Evolutionary conservation across 2,329 filamentous ascomycete genomes (phyloP).

Genomic region (Ambrosiella xylebori): DNA sequence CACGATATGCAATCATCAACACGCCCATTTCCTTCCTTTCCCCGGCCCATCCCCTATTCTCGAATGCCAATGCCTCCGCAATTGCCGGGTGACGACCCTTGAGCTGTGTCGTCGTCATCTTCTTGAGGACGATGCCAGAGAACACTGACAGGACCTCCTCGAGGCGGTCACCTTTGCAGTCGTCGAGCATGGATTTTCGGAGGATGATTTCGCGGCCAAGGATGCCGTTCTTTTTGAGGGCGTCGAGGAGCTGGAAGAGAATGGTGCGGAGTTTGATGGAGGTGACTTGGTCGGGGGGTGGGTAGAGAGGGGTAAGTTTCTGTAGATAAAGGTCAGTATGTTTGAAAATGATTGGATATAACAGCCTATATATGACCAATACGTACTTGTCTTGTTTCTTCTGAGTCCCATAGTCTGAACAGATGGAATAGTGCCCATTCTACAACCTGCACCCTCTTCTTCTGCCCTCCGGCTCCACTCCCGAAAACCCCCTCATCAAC

Average conservation of each 20-base stretch:
- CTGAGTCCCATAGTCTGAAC: slow-evolving; percentile 66
- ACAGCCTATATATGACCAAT: neutral
- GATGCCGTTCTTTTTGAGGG: slow-evolving; percentile 72
- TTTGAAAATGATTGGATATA: neutral
- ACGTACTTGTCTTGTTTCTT: slow-evolving; percentile 53
- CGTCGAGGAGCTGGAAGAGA: slow-evolving; percentile 63
- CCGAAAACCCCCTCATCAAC: slow-evolving; percentile 57
- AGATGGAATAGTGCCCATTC: slow-evolving; percentile 89
- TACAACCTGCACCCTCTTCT: slow-evolving; percentile 61
- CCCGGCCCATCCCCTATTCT: slow-evolving; percentile 39
- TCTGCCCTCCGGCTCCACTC: slow-evolving; percentile 47
- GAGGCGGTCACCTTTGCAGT: slow-evolving; percentile 81
- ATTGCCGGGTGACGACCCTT: slow-evolving; percentile 27
- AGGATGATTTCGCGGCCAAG: slow-evolving; percentile 65
- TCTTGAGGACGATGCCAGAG: slow-evolving; percentile 67
- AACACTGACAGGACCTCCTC: slow-evolving; percentile 75
- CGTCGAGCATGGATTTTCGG: slow-evolving; percentile 89
- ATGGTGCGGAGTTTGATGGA: slow-evolving; percentile 79
- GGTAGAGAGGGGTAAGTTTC: slow-evolving; percentile 84
- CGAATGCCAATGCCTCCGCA: slow-evolving; percentile 38
- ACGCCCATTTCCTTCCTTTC: slow-evolving; percentile 40
- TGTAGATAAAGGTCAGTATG: slow-evolving; percentile 20
- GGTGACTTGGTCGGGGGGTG: slow-evolving; percentile 74
- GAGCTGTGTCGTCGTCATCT: slow-evolving; percentile 28
- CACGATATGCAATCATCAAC: slow-evolving; percentile 57